A percentile compares a stretch with the other conserved stretches of the same genome.
Conservation (phyloP, 2,329 filamentous ascomycete genomes). For the Rachicladosporium sp. region DNA sequence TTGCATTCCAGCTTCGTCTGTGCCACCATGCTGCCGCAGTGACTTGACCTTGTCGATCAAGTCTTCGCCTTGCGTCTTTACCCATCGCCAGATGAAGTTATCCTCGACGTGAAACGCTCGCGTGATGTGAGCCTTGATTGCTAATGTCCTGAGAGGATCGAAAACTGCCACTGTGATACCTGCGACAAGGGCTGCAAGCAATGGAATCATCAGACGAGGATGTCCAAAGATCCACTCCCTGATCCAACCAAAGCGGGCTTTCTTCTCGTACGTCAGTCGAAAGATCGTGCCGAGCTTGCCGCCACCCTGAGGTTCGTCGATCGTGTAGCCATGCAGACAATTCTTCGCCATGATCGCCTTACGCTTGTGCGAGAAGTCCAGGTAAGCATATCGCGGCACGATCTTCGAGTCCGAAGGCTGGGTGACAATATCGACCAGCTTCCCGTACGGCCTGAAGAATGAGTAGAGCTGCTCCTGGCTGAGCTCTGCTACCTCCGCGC, state of each 20-base stretch:
- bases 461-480: conserved; percentile 79
- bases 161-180: conserved; percentile 79
- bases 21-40: conserved; percentile 25
- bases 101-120: conserved; percentile 62
- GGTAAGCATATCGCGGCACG: conserved; percentile 62
- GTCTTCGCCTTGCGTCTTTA: conserved; percentile 59
- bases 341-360: conserved; percentile 82
- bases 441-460: conserved; percentile 80
- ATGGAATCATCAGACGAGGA: conserved; percentile 75
- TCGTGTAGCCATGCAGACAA: conserved; percentile 74
- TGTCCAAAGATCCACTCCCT: conserved; percentile 81
- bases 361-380: conserved; percentile 63
- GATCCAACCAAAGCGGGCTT: conserved; percentile 63
- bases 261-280: conserved; percentile 71
- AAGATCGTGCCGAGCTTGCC: conserved; percentile 65
- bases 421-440: conserved; percentile 70
- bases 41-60: conserved; percentile 42
- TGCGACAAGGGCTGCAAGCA: conserved; percentile 68
- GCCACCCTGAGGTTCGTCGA: conserved; percentile 56
- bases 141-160: conserved; percentile 87
- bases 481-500: conserved; percentile 61
- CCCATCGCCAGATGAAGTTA: conserved; percentile 65
- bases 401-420: conserved; percentile 81
- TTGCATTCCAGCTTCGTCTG: conserved; percentile 55
- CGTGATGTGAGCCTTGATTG: conserved; percentile 78